Evolutionary conservation across 768 basidiomycete genomes (phyloP).

Genomic region (Panellus pusillus): DNA sequence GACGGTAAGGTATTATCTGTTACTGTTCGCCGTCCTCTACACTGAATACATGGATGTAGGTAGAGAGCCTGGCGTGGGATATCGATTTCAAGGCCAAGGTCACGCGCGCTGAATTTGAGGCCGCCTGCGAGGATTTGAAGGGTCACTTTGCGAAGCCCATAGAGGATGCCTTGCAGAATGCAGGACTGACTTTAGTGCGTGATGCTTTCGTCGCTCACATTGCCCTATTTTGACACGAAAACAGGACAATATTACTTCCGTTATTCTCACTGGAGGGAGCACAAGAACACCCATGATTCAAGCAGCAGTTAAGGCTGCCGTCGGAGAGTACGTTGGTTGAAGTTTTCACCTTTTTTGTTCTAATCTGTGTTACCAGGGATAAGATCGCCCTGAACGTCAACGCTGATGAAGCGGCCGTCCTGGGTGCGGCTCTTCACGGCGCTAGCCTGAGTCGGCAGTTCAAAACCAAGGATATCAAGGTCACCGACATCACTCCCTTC

Average conservation of each 20-base stretch:
- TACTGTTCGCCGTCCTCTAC: not conserved
- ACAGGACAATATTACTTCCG: slow-evolving; percentile 79
- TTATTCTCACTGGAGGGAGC: slow-evolving; percentile 91
- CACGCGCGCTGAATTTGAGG: slow-evolving; percentile 78
- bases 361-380: slow-evolving; percentile 39
- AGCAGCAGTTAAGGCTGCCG: slow-evolving; percentile 68
- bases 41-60: slow-evolving; percentile 38
- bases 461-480: slow-evolving; percentile 91
- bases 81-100: slow-evolving; percentile 86
- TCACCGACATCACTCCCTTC: slow-evolving; percentile 69
- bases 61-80: slow-evolving; percentile 89
- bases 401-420: slow-evolving; percentile 92
- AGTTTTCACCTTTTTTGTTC: not conserved
- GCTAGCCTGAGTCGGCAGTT: slow-evolving; percentile 87
- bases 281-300: slow-evolving; percentile 93
- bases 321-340: slow-evolving; percentile 65
- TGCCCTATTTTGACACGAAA: slow-evolving; percentile 5
- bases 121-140: slow-evolving; percentile 65
- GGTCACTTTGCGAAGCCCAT: slow-evolving; percentile 69
- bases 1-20: slow-evolving; percentile 46
- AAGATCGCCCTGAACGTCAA: slow-evolving; percentile 95
- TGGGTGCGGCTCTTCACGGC: slow-evolving; percentile 90
- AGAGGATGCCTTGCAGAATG: slow-evolving; percentile 63
- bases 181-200: slow-evolving; percentile 67
- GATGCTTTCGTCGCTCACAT: not conserved